Evolutionary conservation across 495 filamentous ascomycete genomes (phyloP), one percentile per base, ranked within the genome.

Genomic region (Copromyces sp.): DNA sequence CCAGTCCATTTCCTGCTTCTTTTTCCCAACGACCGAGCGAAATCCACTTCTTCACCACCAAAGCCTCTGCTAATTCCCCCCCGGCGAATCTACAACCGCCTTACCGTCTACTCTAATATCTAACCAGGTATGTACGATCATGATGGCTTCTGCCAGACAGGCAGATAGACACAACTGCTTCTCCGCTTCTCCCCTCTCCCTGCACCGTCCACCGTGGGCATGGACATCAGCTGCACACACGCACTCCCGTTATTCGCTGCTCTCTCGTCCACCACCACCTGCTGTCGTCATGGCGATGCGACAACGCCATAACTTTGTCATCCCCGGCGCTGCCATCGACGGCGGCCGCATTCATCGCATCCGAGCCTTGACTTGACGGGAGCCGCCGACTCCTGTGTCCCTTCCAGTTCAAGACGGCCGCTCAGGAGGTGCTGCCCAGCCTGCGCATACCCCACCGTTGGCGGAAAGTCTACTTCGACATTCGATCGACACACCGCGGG

Each of bases 261-360:
- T 53, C 45, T 61, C 53, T 32, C 11, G 39, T n/a, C 70, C 53
- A 65, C 65, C 68, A 59, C 77, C 73, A 65, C 71, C 75, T 74
- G 70, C 76, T 81, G 75, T 79, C 79, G 80, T 81, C 80, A 82
- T 82, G 76, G 73, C 72, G 75, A 74, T 75, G 77, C 79, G 78
- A 78, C 71, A 69, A 75, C 71, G n/a, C 75, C 37, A 68, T 75
- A 69, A 70, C 44, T 44, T 71, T 73, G 35, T 71, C 68, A 37
- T 72, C 39, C 35, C 61, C 61, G 74, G 59, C 39, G 47, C 44
- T 71, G 69, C 71, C 61, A 53, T 73, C 65, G 40, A 75, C 69
- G 45, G 69, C 41, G 37, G 11, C 24, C 47, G 20, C 47, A 39
- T 44, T 70, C 59, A 38, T 75, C 73, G 70, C 35, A 70, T 59